Conservation (phyloP, 1,139 yeast species). For the Kodamaea ohmeri region DNA sequence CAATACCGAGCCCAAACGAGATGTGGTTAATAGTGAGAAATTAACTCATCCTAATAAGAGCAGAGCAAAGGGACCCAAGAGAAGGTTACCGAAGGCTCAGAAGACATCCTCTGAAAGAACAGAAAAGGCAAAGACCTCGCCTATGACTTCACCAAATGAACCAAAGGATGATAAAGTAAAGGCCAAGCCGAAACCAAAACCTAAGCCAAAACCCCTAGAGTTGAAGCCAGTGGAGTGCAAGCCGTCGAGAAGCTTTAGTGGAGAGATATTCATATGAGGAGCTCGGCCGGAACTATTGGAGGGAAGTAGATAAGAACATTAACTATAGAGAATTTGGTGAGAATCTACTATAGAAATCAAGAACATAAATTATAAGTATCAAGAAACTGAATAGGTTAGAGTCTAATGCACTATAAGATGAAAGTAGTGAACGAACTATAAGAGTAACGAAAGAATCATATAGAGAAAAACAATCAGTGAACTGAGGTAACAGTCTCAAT, state of each 20-base stretch:
- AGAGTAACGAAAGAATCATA: background rate
- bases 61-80: conserved; percentile 72
- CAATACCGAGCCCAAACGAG: conserved; percentile 13
- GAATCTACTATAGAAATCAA: too few species aligned
- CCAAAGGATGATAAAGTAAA: conserved; percentile 4
- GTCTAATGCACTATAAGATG: too few species aligned
- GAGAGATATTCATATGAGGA: conserved; percentile 30
- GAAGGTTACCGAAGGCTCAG: conserved; percentile 55
- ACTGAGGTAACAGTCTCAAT: too few species aligned
- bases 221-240: conserved; percentile 19
- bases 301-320: too few species aligned
- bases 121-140: too few species aligned
- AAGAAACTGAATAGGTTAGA: too few species aligned
- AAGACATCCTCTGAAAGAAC: too few species aligned
- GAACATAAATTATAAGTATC: too few species aligned
- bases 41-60: conserved; percentile 59
- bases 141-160: conserved; percentile 55
- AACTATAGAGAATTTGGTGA: too few species aligned
- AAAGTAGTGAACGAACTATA: too few species aligned
- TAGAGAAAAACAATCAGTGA: too few species aligned
- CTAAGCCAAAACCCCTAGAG: conserved; percentile 22
- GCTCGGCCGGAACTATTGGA: too few species aligned
- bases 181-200: conserved; percentile 18
- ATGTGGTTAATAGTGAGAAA: conserved; percentile 20
- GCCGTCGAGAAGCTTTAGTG: conserved; percentile 31